Base-by-base conservation (phyloP, 2,329 filamentous ascomycete species). In the Dendrostoma leiphaemia region DNA sequence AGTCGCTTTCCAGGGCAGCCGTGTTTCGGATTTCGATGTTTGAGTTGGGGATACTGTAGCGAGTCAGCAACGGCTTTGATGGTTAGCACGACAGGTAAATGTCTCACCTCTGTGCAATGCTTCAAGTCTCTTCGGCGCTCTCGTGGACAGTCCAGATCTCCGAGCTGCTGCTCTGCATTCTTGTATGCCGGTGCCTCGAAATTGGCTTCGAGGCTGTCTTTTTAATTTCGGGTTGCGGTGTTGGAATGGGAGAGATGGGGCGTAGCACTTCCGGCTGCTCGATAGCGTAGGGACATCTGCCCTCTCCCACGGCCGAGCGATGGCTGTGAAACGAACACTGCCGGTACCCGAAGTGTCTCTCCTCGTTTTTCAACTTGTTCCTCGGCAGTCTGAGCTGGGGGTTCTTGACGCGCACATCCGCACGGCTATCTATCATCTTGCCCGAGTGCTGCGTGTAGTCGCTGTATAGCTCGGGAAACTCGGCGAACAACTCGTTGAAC, bases 311-410 rank as follows among this genome's bases (percentile, higher is more conserved):
- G 7, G 71, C 67, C 4, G 78, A 74, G 19, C 81, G 73, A 62
- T 84, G 81, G 34, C 77, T 81, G 64, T 84, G 81, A 61, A 84
- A 84, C 12, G 80, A 81, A 65, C 81, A 84, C 65, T 81, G 78
- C 23, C 81, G 73, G 65, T 83, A 84, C n/a, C 81, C 81, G 62
- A 83, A 83, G 48, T 77, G 72, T 32, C 81, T 77, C 68, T 83
- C 78, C 43, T 81, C 80, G 66, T 76, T 81, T 57, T 76, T 72
- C 21, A 84, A 70, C 52, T 72, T 71, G 69, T 84, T 84, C 59
- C 75, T 77, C 13, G 79, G 77, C 49, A 84, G 75, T 58, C 81
- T 74, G 21, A 84, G 75, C 67, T 83, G 81, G 13, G 81, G 81
- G 69, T 84, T 84, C 73, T 84, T 84, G 69, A 81, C 73, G 60